Percentiles rank a stretch among this genome's conserved stretches.
Evolutionary conservation across 768 basidiomycete genomes (phyloP).

Genomic region (Galerina marginata): DNA sequence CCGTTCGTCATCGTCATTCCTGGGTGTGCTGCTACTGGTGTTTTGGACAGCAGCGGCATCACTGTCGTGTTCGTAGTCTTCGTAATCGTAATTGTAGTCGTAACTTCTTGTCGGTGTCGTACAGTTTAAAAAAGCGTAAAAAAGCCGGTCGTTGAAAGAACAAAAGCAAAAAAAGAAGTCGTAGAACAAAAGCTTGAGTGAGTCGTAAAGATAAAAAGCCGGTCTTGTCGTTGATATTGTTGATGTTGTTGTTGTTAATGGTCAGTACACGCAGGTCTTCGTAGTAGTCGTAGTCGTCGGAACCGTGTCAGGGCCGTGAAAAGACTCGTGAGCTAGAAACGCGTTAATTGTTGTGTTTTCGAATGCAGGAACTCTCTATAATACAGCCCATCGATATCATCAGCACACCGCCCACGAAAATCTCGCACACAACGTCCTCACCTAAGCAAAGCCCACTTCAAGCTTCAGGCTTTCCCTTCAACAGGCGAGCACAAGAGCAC

Average conservation of each 20-base stretch:
- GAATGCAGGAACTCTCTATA: background rate
- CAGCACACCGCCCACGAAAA: background rate
- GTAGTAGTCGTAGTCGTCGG: slow-evolving; percentile 12
- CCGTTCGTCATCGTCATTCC: background rate
- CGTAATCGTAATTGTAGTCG: too few species aligned
- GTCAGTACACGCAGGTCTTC: slow-evolving; percentile 14
- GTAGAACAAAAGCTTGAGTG: too few species aligned
- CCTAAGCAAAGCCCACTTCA: background rate
- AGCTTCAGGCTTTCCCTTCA: background rate
- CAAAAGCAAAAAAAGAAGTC: too few species aligned
- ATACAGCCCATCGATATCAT: background rate
- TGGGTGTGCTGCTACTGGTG: too few species aligned
- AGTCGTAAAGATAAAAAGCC: too few species aligned
- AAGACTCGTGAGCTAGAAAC: slow-evolving; percentile 27
- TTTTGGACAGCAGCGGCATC: too few species aligned
- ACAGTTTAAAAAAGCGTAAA: too few species aligned
- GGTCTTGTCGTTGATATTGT: background rate
- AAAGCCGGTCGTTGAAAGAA: too few species aligned
- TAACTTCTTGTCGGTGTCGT: too few species aligned
- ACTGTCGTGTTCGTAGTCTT: too few species aligned
- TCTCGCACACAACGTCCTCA: background rate
- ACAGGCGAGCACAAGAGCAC: background rate
- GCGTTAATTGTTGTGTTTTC: slow-evolving; percentile 5
- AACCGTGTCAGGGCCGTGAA: slow-evolving; percentile 4
- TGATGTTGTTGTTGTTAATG: background rate